Conservation (phyloP, 2,329 filamentous ascomycete species). For the Fonsecaea pugnacius region DNA sequence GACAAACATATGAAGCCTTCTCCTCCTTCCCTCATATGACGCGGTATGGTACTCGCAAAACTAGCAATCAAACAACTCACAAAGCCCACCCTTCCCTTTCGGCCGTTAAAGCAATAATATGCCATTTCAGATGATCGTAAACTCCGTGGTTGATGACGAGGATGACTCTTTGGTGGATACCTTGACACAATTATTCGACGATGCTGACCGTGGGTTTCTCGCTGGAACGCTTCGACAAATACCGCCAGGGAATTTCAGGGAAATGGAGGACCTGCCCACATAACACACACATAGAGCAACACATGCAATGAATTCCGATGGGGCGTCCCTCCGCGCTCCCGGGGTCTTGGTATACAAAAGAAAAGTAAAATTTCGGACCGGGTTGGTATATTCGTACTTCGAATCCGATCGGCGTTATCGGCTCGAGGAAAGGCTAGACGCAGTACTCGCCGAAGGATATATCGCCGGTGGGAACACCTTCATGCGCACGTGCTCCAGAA, state of each 20-base stretch:
- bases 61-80: conserved; percentile 9
- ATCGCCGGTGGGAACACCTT: conserved; percentile 44
- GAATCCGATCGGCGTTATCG: conserved; percentile 14
- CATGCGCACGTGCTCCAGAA: conserved; percentile 62
- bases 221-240: conserved; percentile 22
- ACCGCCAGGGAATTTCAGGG: conserved; percentile 11
- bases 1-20: not conserved
- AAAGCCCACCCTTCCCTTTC: conserved; percentile 12
- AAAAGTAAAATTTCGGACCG: conserved; percentile 1
- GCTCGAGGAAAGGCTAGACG: conserved; percentile 30
- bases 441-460: conserved; percentile 23
- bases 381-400: not conserved
- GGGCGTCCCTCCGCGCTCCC: conserved; percentile 13
- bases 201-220: conserved; percentile 15
- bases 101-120: conserved; percentile 17
- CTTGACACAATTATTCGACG: conserved; percentile 15
- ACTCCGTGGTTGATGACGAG: conserved; percentile 14
- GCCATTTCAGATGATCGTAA: conserved; percentile 17
- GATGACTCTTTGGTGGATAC: conserved; percentile 9
- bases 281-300: conserved; percentile 18
- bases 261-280: conserved; percentile 16
- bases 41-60: not conserved
- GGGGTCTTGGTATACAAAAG: conserved; percentile 20
- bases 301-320: conserved; percentile 15
- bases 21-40: not conserved